Percentiles rank a stretch among this genome's conserved stretches.
phyloP scores from a whole-genome alignment of 306 rosid genomes.

The Inga oerstediana region DNA sequence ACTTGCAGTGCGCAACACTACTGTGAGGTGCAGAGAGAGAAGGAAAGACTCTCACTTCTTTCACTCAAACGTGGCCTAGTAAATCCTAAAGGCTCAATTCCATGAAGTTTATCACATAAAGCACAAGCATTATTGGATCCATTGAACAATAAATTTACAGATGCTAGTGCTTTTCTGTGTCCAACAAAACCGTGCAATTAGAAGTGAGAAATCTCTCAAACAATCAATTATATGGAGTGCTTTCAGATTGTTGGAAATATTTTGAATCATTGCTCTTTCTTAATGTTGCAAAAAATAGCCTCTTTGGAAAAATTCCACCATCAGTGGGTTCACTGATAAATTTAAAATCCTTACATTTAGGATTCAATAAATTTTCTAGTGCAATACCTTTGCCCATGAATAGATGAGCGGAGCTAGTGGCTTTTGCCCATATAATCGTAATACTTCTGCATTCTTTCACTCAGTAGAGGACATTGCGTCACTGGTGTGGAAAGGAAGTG shows the following conservation, averaged over 20 bases:
- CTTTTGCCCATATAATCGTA: too few species aligned
- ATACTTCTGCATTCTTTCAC: too few species aligned
- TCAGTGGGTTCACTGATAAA: background rate
- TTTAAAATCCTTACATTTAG: background rate
- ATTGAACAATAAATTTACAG: background rate
- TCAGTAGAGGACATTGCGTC: background rate
- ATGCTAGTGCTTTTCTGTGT: background rate
- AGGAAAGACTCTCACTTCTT: too few species aligned
- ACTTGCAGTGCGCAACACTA: too few species aligned
- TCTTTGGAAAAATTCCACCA: slow-evolving; percentile 10
- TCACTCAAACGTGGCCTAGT: too few species aligned
- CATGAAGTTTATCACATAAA: background rate
- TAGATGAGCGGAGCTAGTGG: background rate
- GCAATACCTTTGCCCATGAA: background rate
- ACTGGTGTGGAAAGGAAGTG: background rate
- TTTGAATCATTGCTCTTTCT: background rate
- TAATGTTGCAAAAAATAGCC: background rate
- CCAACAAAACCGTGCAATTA: fast-evolving
- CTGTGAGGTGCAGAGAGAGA: too few species aligned
- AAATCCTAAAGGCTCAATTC: background rate
- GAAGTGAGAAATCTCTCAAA: background rate
- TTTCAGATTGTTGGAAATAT: background rate
- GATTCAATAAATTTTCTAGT: background rate
- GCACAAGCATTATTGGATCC: fast-evolving
- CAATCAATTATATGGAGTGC: background rate